Base-by-base conservation (phyloP, 164 flowering plant species). In the Aristolochia fimbriata region DNA sequence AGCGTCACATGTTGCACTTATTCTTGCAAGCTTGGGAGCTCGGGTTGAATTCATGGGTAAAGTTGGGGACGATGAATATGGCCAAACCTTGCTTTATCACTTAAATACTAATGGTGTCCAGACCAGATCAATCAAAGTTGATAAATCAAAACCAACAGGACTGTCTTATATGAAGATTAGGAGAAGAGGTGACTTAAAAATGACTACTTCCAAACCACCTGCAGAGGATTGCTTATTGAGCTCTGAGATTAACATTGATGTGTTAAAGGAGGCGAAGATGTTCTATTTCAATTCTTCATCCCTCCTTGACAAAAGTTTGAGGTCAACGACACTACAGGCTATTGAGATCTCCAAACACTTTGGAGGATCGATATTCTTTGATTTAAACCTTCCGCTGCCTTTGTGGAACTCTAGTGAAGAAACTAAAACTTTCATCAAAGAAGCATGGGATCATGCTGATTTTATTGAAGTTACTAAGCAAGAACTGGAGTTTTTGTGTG, bases 31-130 rank as follows among this genome's bases (percentile, higher is more conserved):
- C 57, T 56, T 88, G 66, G 95, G 97, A 52, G 95, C 96, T 49
- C 77, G 80, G 65, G 99, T 86, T 62, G 96, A 91, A 51, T 85
- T 90, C 69, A 88, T 90, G 96, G 97, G 97, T 9, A 93, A 93
- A 71, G 77, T 93, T 65, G 96, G 97, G 30, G 77, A 81, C 68
- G 99, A 93, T 72, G 82, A 77, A 2, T 86, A 50, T 76, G 99
- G 99, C 41, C 81, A 81, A 46, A 59, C 80, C 16, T 68, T 94
- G 84, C 71, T 94, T 19, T 77, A 78, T 61, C 82, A 75, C 66
- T 59, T 90, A 69, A 86, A 94, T 72, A 55, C 70, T 12, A 80
- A 72, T 59, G 78, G 78, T 16, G 91, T 93, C 48, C 92, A 88
- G 63, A 94, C 96, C 19, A 77, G 91, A 66, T 76, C 93, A 23